A percentile compares a stretch with the other conserved stretches of the same genome.
Evolutionary conservation across 164 flowering plant species (phyloP).

Genomic region (Vitis rupestris): DNA sequence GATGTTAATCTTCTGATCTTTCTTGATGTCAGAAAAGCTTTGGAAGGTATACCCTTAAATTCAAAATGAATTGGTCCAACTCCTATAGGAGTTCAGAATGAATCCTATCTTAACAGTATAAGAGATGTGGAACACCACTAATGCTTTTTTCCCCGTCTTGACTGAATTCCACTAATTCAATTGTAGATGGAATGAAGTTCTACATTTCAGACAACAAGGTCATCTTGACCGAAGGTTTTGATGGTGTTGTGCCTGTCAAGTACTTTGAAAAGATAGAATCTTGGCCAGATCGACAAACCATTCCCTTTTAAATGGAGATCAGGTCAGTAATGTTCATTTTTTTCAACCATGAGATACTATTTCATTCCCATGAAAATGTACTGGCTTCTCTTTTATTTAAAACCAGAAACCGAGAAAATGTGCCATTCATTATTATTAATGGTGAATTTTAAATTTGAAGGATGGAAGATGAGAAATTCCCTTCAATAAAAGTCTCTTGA

Average conservation of each 20-base stretch:
- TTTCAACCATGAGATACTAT: too few relatives aligned
- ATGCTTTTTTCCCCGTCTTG: neutral
- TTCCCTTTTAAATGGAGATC: constrained; percentile 35
- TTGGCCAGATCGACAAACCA: constrained; percentile 69
- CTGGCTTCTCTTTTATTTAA: too few relatives aligned
- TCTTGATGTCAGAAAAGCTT: constrained; percentile 74
- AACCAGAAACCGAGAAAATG: too few relatives aligned
- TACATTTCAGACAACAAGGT: constrained; percentile 89
- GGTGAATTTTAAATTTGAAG: neutral
- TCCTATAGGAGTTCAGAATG: neutral
- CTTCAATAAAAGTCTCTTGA: too few relatives aligned
- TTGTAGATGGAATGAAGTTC: constrained; percentile 84
- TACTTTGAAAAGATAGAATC: constrained; percentile 77
- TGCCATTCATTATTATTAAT: too few relatives aligned
- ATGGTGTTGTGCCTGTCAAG: constrained; percentile 77
- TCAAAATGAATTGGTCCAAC: neutral
- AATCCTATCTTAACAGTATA: neutral
- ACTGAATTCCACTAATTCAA: too few relatives aligned
- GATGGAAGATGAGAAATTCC: too few relatives aligned
- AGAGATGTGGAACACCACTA: neutral
- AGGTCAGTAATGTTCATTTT: neutral
- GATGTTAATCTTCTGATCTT: constrained; percentile 72
- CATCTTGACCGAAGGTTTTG: constrained; percentile 88
- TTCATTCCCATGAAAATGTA: too few relatives aligned
- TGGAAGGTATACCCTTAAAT: constrained; percentile 53